Conservation (phyloP, 495 filamentous ascomycete species). For the Achaetomiella virescens region DNA sequence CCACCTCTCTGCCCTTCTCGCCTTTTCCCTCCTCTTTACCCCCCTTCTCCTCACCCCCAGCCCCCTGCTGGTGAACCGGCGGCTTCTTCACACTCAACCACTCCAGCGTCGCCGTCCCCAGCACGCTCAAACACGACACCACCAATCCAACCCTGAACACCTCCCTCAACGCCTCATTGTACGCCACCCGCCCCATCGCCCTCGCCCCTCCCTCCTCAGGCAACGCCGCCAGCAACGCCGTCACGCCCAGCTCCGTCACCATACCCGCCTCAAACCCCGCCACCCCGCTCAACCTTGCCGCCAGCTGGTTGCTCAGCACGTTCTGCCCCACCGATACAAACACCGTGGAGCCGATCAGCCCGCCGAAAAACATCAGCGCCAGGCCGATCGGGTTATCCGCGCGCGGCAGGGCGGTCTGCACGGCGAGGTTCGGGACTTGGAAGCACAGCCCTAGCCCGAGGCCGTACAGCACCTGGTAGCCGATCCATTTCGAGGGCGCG, state of each 20-base stretch:
- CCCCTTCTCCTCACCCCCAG: no score
- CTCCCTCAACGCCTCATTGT: slow-evolving; percentile 58
- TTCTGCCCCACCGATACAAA: slow-evolving; percentile 57
- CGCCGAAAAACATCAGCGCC: slow-evolving; percentile 53
- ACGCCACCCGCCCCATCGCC: slow-evolving; percentile 51
- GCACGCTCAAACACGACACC: slow-evolving; percentile 48
- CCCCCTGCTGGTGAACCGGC: background rate
- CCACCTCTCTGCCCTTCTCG: no score
- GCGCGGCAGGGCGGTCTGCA: slow-evolving; percentile 34
- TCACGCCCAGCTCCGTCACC: slow-evolving; percentile 56
- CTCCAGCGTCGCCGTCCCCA: slow-evolving; percentile 57
- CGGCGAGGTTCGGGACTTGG: slow-evolving; percentile 47
- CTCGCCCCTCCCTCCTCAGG: slow-evolving; percentile 32
- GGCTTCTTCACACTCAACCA: slow-evolving; percentile 73
- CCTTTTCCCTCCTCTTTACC: no score
- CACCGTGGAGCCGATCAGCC: slow-evolving; percentile 56
- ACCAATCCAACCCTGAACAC: slow-evolving; percentile 62
- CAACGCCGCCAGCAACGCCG: slow-evolving; percentile 51
- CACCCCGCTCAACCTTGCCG: slow-evolving; percentile 35
- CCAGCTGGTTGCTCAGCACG: slow-evolving; percentile 52
- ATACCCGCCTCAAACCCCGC: slow-evolving; percentile 44
- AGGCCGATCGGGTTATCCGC: slow-evolving; percentile 9
- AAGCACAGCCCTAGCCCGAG: slow-evolving; percentile 43
- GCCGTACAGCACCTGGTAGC: slow-evolving; percentile 54
- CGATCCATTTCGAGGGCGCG: no score